A percentile compares a stretch with the other conserved stretches of the same genome.
Conservation (phyloP, 352 stramenopile species). For the Phytophthora hibernalis region DNA sequence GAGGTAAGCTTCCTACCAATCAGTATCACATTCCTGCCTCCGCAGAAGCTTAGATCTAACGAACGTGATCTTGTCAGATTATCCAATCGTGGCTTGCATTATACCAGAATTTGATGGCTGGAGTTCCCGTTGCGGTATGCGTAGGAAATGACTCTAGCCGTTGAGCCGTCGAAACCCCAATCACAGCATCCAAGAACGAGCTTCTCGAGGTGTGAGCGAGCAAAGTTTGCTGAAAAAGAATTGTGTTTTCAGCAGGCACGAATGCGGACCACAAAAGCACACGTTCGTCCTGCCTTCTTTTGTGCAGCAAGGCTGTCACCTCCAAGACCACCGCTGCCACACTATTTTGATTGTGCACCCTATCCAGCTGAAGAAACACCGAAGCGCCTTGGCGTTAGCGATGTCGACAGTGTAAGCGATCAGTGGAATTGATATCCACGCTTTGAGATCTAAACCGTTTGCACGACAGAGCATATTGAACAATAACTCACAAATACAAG, state of each 20-base stretch:
- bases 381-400: slow-evolving; percentile 15
- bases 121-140: slow-evolving; percentile 35
- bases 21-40: background rate
- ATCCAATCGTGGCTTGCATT: slow-evolving; percentile 54
- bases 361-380: slow-evolving; percentile 17
- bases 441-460: slow-evolving; percentile 27
- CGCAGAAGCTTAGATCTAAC: slow-evolving; percentile 4
- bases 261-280: slow-evolving; percentile 1
- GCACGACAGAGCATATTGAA: slow-evolving; percentile 13
- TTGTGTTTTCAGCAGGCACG: slow-evolving; percentile 4
- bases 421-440: slow-evolving; percentile 15
- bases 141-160: slow-evolving; percentile 19
- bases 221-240: slow-evolving; percentile 8
- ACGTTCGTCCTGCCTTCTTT: slow-evolving; percentile 7
- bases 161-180: slow-evolving; percentile 14
- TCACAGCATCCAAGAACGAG: slow-evolving; percentile 11
- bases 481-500: slow-evolving; percentile 34
- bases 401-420: slow-evolving; percentile 29
- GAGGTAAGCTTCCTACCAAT: slow-evolving; percentile 47
- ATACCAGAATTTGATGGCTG: slow-evolving; percentile 49
- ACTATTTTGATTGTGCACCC: slow-evolving; percentile 14
- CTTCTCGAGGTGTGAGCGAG: slow-evolving; percentile 3
- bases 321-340: slow-evolving; percentile 27
- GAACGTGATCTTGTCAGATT: slow-evolving; percentile 28
- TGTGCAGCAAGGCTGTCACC: slow-evolving; percentile 30